Percentiles rank a stretch among this genome's conserved stretches.
Conservation (phyloP, 257 asterid species). For the Solanum arcanum region DNA sequence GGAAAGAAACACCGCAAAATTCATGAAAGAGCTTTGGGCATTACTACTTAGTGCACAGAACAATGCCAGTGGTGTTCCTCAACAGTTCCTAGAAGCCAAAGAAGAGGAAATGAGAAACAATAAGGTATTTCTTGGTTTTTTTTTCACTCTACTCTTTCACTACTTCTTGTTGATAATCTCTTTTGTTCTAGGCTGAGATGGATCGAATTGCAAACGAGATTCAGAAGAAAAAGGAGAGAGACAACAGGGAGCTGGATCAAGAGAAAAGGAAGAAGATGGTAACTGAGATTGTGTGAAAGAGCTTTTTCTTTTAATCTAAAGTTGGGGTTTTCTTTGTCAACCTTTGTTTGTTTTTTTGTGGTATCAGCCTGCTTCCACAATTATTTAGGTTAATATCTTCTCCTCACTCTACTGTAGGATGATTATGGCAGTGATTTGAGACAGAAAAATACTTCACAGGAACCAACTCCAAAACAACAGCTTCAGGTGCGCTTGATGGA, state of each 20-base stretch:
- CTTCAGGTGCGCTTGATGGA: slow-evolving; percentile 24
- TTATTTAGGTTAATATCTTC: slow-evolving; percentile 95
- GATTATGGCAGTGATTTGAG: slow-evolving; percentile 37
- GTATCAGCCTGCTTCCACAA: slow-evolving; percentile 96
- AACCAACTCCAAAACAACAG: slow-evolving; percentile 33
- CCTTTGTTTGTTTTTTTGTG: slow-evolving; percentile 43
- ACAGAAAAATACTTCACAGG: slow-evolving; percentile 24
- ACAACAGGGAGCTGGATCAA: slow-evolving; percentile 50
- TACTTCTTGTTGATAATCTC: not conserved
- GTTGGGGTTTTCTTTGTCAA: slow-evolving; percentile 31
- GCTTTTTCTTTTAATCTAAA: slow-evolving; percentile 13
- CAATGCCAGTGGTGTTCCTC: slow-evolving; percentile 91
- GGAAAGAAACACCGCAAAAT: slow-evolving; percentile 98
- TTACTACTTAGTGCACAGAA: slow-evolving; percentile 88
- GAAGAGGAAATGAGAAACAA: slow-evolving; percentile 86
- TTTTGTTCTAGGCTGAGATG: slow-evolving; percentile 61
- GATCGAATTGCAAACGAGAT: slow-evolving; percentile 76
- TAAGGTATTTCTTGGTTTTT: slow-evolving; percentile 34
- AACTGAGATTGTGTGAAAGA: slow-evolving; percentile 32
- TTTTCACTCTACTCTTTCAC: not conserved
- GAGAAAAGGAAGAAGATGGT: slow-evolving; percentile 61
- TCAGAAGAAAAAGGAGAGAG: slow-evolving; percentile 71
- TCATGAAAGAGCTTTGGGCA: slow-evolving; percentile 95
- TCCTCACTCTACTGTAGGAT: slow-evolving; percentile 98
- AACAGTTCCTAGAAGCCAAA: slow-evolving; percentile 90